Evolutionary conservation across 805 yeast species (phyloP), one percentile per base, ranked within the genome.

Genomic region (Myxozyma mucilagina): DNA sequence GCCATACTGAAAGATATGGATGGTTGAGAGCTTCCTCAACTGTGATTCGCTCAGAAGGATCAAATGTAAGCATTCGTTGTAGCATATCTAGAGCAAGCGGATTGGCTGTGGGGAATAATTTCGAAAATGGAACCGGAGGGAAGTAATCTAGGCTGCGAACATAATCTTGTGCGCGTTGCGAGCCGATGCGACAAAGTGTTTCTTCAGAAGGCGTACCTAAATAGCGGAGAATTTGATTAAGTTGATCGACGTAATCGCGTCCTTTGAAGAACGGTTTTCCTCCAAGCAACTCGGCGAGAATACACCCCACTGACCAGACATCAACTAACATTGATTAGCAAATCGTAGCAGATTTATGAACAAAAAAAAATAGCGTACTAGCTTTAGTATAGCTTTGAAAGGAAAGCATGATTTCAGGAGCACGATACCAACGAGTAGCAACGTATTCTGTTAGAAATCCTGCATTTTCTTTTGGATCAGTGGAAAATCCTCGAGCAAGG

Each of bases 381-480:
- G 99, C 97, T 76, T 90, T 92, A 5, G 98, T 89, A 74, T 93
- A 93, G 61, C 92, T 90, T 73, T 94, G 96, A 78, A 89, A 90
- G 66, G 96, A 87, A 57, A 94, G 80, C 91, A 94, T 93, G 75
- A 94, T 91, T 72, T 94, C 99, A 0, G 99, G 99, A 2, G 99
- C 99, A 68, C 99, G 80, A 75, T 94, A 94, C 99, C 99, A 94
- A 73, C 99, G 82, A 0, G 99, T 94, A 36, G 99, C 98, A 32
- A 94, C 99, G 72, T 94, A 94, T 74, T 93, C 98, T 1, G 99
- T 94, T 79, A 93, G 78, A 70, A 90, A 93, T n/a, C 97, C 97
- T 36, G 89, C 88, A 68, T 91, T 90, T 68, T 86, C 89, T 62
- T 86, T 92, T 0, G 91, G 89, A 70, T 86, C 87, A 61, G 85